Evolutionary conservation across 1,284 basidiomycete genomes (phyloP).

Genomic region (Ceratobasidium sp.): DNA sequence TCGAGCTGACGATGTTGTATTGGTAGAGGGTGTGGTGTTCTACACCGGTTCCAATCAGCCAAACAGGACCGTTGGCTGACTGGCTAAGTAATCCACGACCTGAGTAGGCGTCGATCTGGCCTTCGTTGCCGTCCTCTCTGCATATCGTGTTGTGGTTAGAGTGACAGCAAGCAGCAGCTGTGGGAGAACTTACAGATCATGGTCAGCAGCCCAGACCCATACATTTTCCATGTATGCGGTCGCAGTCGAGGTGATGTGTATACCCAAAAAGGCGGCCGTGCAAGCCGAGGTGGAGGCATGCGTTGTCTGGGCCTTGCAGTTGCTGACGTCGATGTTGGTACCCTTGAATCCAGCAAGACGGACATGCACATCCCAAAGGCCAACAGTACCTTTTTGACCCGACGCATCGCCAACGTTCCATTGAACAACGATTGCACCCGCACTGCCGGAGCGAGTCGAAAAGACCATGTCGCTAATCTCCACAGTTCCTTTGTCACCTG

Average conservation of each 20-base stretch:
- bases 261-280: conserved; percentile 64
- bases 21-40: conserved; percentile 75
- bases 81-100: conserved; percentile 80
- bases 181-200: conserved; percentile 50
- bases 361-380: conserved; percentile 77
- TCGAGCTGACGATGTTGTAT: conserved; percentile 67
- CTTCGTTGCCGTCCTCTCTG: conserved; percentile 25
- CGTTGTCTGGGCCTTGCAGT: conserved; percentile 55
- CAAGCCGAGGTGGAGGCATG: conserved; percentile 55
- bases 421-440: conserved; percentile 73
- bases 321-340: conserved; percentile 58
- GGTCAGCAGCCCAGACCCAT: conserved; percentile 84
- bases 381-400: conserved; percentile 65
- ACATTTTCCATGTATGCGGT: conserved; percentile 60
- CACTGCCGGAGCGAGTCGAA: conserved; percentile 52
- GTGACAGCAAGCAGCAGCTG: not conserved
- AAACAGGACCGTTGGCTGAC: conserved; percentile 47
- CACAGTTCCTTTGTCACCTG: conserved; percentile 59
- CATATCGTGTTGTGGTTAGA: conserved; percentile 31
- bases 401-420: conserved; percentile 71
- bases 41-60: conserved; percentile 48
- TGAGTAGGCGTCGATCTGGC: conserved; percentile 68
- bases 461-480: conserved; percentile 66
- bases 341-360: conserved; percentile 56
- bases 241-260: conserved; percentile 67